phyloP scores from a whole-genome alignment of 208 protist species.

The Crithidia thermophila region DNA sequence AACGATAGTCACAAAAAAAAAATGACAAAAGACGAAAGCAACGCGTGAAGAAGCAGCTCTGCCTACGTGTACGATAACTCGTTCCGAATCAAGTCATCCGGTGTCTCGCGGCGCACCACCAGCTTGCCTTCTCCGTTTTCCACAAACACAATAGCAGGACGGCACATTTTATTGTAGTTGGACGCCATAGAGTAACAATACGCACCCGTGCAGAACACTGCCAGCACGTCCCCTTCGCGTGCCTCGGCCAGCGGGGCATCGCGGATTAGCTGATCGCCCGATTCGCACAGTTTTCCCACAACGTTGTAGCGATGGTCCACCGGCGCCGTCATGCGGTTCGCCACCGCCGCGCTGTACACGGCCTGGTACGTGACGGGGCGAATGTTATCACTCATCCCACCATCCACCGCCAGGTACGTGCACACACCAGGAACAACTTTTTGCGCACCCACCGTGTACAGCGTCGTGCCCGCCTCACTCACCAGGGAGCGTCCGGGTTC shows the following conservation, averaged over 20 bases:
- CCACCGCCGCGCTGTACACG: slow-evolving; percentile 5
- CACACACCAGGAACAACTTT: slow-evolving; percentile 3
- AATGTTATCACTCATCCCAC: slow-evolving; percentile 23
- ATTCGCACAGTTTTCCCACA: slow-evolving; percentile 17
- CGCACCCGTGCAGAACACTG: slow-evolving; percentile 19
- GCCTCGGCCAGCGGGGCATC: not conserved
- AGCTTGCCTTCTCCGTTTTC: not conserved
- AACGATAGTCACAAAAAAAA: not conserved
- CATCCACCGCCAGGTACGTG: slow-evolving; percentile 16
- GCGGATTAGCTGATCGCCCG: slow-evolving; percentile 12
- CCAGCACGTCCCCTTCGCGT: slow-evolving; percentile 2
- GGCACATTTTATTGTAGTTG: slow-evolving; percentile 22
- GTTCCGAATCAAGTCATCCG: slow-evolving; percentile 9
- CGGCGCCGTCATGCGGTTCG: not conserved
- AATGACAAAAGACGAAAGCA: slow-evolving; percentile 1
- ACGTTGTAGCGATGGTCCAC: slow-evolving; percentile 5
- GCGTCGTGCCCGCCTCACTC: slow-evolving; percentile 15
- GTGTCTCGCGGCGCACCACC: slow-evolving; percentile 13
- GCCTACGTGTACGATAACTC: not conserved
- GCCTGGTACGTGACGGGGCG: slow-evolving; percentile 17
- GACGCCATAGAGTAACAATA: slow-evolving; percentile 22
- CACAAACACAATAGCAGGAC: slow-evolving; percentile 16
- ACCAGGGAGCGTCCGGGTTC: slow-evolving; percentile 16
- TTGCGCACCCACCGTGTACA: slow-evolving; percentile 4
- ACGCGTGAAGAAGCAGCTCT: not conserved